These are phyloP conservation scores for Penicillium hordei DNA, from an alignment of 2,329 filamentous ascomycete species.

Conservation along the genomic window DNA sequence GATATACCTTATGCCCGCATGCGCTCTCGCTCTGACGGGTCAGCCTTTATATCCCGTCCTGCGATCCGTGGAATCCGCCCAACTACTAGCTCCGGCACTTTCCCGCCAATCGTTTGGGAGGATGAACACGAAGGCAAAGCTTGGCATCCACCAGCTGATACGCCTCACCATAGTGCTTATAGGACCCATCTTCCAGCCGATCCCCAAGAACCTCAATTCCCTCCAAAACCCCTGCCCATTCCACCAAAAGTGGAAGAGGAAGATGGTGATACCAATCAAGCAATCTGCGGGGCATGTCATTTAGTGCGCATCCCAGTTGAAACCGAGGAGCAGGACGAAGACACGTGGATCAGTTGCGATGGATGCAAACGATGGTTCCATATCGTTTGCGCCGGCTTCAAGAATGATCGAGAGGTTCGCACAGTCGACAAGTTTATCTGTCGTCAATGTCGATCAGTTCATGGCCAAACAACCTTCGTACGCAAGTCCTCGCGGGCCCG, in stretches of 20 bases:
- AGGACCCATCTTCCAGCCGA: slow-evolving; percentile 11
- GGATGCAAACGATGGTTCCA: slow-evolving; percentile 69
- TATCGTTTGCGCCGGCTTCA: slow-evolving; percentile 66
- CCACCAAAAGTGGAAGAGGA: slow-evolving; percentile 33
- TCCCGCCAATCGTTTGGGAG: slow-evolving; percentile 37
- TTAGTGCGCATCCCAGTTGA: slow-evolving; percentile 54
- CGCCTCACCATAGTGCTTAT: slow-evolving; percentile 12
- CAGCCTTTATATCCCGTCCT: slow-evolving; percentile 39
- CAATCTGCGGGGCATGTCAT: slow-evolving; percentile 58
- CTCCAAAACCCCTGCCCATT: slow-evolving; percentile 16
- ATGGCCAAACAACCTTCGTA: slow-evolving; percentile 65
- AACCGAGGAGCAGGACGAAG: slow-evolving; percentile 54
- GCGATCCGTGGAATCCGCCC: slow-evolving; percentile 37
- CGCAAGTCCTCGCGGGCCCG: slow-evolving; percentile 66
- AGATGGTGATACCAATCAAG: slow-evolving; percentile 38
- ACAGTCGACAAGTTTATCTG: slow-evolving; percentile 70
- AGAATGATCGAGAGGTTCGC: slow-evolving; percentile 62
- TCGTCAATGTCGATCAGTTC: slow-evolving; percentile 56
- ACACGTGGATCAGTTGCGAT: slow-evolving; percentile 66
- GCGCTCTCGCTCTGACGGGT: slow-evolving; percentile 46
- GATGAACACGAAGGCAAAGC: slow-evolving; percentile 27
- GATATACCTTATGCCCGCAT: slow-evolving; percentile 37
- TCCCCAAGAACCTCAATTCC: slow-evolving; percentile 2
- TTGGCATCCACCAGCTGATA: slow-evolving; percentile 14
- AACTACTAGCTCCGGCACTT: slow-evolving; percentile 40